A percentile compares a stretch with the other conserved stretches of the same genome.
phyloP scores from a whole-genome alignment of 2,329 filamentous ascomycete species.

The Cercospora beticola region DNA sequence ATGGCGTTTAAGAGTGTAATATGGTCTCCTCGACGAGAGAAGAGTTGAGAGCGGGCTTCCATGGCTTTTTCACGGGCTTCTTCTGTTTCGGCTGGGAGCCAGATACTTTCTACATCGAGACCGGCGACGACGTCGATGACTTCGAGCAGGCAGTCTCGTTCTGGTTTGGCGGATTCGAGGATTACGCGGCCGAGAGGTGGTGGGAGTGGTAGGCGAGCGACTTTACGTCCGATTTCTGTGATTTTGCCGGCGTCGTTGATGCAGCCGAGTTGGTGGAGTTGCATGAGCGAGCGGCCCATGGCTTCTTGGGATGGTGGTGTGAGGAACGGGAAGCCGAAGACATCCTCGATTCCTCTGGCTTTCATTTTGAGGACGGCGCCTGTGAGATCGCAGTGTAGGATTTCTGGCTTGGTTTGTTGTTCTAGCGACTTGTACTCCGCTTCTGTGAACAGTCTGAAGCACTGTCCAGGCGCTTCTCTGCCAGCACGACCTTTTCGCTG shows the following conservation, averaged over 20 bases:
- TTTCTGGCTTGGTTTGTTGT: slow-evolving; percentile 79
- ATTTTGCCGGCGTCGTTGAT: slow-evolving; percentile 71
- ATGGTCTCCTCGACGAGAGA: slow-evolving; percentile 62
- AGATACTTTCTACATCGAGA: slow-evolving; percentile 65
- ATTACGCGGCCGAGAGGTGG: slow-evolving; percentile 79
- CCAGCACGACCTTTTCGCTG: slow-evolving; percentile 90
- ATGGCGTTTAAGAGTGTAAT: slow-evolving; percentile 62
- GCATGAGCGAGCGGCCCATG: slow-evolving; percentile 76
- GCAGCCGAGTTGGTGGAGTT: slow-evolving; percentile 76
- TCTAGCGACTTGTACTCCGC: slow-evolving; percentile 68
- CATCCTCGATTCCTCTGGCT: slow-evolving; percentile 78
- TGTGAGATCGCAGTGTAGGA: slow-evolving; percentile 83
- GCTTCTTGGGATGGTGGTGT: slow-evolving; percentile 75
- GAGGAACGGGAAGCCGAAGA: slow-evolving; percentile 80
- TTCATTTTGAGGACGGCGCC: slow-evolving; percentile 91
- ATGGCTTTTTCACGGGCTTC: slow-evolving; percentile 61
- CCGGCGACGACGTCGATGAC: slow-evolving; percentile 78
- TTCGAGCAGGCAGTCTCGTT: slow-evolving; percentile 72
- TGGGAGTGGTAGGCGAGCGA: slow-evolving; percentile 80
- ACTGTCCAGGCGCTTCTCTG: slow-evolving; percentile 86
- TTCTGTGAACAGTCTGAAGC: slow-evolving; percentile 85
- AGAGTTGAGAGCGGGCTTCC: slow-evolving; percentile 55
- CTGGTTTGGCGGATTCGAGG: slow-evolving; percentile 70
- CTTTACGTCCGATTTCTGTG: slow-evolving; percentile 69
- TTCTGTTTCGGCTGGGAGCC: slow-evolving; percentile 59